phyloP scores from a whole-genome alignment of 2,329 filamentous ascomycete species.

The Talaromyces sp. region DNA sequence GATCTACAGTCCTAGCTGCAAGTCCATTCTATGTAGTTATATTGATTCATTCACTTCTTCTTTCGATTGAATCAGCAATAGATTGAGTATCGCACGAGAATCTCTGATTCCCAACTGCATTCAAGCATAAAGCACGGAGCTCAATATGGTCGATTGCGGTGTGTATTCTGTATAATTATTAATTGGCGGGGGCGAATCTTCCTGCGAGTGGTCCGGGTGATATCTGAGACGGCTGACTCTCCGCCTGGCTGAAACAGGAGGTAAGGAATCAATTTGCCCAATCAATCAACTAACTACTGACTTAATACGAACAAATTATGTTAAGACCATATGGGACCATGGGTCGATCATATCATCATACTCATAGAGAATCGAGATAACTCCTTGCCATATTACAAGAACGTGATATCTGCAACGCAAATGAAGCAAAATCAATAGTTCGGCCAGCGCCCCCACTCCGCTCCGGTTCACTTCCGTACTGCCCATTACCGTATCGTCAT shows the following conservation, averaged over 20 bases:
- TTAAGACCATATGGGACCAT: no score
- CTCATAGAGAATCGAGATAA: no score
- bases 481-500: no score
- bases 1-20: background rate
- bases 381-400: no score
- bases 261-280: no score
- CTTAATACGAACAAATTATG: no score
- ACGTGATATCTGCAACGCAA: no score
- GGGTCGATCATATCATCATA: no score
- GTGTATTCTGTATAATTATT: background rate
- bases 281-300: no score
- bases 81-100: background rate
- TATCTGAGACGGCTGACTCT: slow-evolving; percentile 8
- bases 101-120: background rate
- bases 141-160: background rate
- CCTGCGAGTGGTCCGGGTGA: slow-evolving; percentile 2
- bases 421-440: slow-evolving; percentile 10
- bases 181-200: background rate
- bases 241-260: slow-evolving; percentile 11
- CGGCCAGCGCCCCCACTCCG: background rate
- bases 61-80: background rate
- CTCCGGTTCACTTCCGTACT: background rate
- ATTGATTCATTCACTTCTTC: no score
- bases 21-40: background rate
- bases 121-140: background rate